Percentiles rank a stretch among this genome's conserved stretches.
These are phyloP conservation scores for Rhizopogon roseolus DNA, from an alignment of 768 basidiomycete species.

Conservation along the genomic window DNA sequence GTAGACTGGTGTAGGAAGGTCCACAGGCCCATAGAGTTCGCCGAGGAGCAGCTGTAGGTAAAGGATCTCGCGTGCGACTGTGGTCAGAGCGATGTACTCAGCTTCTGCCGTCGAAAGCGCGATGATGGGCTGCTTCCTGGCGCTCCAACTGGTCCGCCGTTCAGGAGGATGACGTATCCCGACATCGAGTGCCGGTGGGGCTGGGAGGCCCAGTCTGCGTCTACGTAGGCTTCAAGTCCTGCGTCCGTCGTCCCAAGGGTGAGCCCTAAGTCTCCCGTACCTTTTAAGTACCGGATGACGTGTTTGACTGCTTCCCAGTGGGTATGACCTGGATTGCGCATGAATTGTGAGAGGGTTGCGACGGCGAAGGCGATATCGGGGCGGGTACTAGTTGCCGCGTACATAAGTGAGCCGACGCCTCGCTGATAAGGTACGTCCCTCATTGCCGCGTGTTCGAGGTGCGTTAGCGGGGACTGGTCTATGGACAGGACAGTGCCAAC, in stretches of 20 bases:
- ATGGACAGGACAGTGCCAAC: too few species aligned
- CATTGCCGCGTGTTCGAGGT: too few species aligned
- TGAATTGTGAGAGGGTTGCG: constrained; percentile 14
- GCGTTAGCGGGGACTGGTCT: background rate
- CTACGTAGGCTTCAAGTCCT: constrained; percentile 8
- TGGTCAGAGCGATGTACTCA: constrained; percentile 21
- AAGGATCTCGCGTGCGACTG: constrained; percentile 29
- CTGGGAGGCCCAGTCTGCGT: constrained; percentile 20
- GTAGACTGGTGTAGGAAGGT: background rate
- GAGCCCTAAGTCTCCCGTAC: background rate
- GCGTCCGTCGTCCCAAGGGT: constrained; percentile 1
- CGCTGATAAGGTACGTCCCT: constrained; percentile 5
- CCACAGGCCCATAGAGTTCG: background rate
- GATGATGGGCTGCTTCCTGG: constrained; percentile 21
- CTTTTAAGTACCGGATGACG: background rate
- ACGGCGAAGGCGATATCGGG: constrained; percentile 23
- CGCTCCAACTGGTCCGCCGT: constrained; percentile 21
- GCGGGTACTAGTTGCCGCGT: constrained; percentile 5
- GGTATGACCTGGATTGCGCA: too few species aligned
- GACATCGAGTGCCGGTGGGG: constrained; percentile 13
- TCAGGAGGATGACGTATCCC: constrained; percentile 18
- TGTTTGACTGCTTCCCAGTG: background rate
- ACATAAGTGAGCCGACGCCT: constrained; percentile 11
- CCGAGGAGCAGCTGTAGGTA: constrained; percentile 27
- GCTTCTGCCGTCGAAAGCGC: constrained; percentile 23